Conservation (phyloP, 2,329 filamentous ascomycete species). For the Aaosphaeria pasadenensis region DNA sequence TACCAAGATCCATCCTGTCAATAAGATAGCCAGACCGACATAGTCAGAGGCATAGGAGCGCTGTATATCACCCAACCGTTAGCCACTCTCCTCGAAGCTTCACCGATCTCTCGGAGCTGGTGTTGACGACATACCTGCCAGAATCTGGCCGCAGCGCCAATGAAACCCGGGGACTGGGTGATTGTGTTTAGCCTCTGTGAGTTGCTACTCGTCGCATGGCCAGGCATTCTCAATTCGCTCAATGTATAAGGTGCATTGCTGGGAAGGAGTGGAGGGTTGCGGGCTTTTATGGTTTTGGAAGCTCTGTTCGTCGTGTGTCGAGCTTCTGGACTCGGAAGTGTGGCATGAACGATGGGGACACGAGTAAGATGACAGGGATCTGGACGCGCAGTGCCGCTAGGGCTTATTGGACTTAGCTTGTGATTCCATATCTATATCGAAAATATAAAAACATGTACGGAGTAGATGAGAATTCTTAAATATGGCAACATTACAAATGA, state of each 20-base stretch:
- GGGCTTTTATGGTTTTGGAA: no score
- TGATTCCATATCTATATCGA: no score
- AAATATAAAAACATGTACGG: no score
- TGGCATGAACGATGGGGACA: no score
- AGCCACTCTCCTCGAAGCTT: slow-evolving; percentile 1
- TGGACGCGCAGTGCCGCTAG: no score
- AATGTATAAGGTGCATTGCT: slow-evolving; percentile 31
- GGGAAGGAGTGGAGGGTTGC: slow-evolving; percentile 12
- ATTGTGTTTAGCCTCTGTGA: slow-evolving; percentile 25
- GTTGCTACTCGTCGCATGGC: slow-evolving; percentile 9
- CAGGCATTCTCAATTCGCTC: slow-evolving; percentile 21
- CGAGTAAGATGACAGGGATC: no score
- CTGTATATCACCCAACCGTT: slow-evolving; percentile 37
- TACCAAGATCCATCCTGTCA: slow-evolving; percentile 60
- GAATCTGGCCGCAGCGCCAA: slow-evolving; percentile 51
- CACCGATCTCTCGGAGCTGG: background rate
- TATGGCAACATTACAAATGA: no score
- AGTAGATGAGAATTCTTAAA: no score
- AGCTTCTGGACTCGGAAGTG: no score
- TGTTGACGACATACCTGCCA: slow-evolving; percentile 39
- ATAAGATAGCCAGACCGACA: slow-evolving; percentile 63
- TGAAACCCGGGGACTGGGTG: slow-evolving; percentile 34
- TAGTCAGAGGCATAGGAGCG: slow-evolving; percentile 88
- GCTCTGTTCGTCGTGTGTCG: no score
- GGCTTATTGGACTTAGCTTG: no score